These are phyloP conservation scores for Cystofilobasidium macerans DNA, from an alignment of 768 basidiomycete species.

Conservation along the genomic window DNA sequence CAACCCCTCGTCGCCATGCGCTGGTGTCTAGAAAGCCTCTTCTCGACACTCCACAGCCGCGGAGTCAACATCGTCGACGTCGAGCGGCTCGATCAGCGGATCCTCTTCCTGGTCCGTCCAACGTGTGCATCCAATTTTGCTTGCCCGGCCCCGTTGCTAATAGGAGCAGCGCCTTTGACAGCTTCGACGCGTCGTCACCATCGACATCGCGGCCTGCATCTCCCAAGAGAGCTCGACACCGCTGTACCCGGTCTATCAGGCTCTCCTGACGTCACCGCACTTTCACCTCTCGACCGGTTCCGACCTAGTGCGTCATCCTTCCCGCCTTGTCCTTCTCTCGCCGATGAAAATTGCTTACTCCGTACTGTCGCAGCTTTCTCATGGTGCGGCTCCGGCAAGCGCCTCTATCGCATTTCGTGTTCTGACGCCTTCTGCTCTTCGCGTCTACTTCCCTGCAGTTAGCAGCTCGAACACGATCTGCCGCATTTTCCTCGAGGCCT, in stretches of 20 bases:
- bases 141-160: neutral
- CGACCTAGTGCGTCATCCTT: neutral
- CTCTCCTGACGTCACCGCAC: neutral
- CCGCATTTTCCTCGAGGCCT: neutral
- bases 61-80: neutral
- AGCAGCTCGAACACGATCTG: neutral
- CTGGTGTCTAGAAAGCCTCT: neutral
- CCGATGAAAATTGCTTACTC: too few species aligned
- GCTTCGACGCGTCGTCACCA: neutral
- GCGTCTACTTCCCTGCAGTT: too few species aligned
- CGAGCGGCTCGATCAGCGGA: neutral
- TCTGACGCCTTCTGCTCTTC: too few species aligned
- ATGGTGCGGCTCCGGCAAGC: too few species aligned
- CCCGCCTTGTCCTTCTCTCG: neutral
- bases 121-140: neutral
- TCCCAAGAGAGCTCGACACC: neutral
- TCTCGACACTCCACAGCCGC: neutral
- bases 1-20: neutral
- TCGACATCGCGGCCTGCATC: neutral
- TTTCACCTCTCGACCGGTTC: constrained; percentile 7
- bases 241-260: neutral
- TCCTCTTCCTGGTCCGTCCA: neutral
- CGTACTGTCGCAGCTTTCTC: too few species aligned
- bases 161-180: neutral
- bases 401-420: too few species aligned